phyloP scores from a whole-genome alignment of 495 filamentous ascomycete species.

The Penicillium goetzii region DNA sequence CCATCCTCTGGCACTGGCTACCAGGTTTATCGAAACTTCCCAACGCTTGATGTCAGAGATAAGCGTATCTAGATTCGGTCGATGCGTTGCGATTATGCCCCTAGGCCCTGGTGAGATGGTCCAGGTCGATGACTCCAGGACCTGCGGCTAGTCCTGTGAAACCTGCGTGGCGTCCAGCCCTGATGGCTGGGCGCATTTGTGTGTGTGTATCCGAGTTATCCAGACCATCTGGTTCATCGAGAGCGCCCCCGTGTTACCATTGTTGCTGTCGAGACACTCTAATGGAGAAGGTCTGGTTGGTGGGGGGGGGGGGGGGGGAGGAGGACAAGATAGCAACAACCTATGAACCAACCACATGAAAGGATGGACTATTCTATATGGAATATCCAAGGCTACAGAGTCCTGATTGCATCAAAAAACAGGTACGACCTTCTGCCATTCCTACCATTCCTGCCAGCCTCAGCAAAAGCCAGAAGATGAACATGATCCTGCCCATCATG shows the following conservation, averaged over 20 bases:
- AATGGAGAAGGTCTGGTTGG: not conserved
- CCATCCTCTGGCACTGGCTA: not conserved
- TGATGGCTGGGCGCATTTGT: constrained; percentile 1
- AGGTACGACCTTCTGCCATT: not conserved
- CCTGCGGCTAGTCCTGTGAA: constrained; percentile 9
- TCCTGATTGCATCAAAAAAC: no score
- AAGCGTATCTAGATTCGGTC: constrained; percentile 5
- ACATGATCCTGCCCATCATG: not conserved
- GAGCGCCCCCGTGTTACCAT: not conserved
- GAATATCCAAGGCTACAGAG: no score
- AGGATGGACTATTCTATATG: not conserved
- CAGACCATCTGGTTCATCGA: not conserved
- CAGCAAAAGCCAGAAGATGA: not conserved
- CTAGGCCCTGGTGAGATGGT: not conserved
- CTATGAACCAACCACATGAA: not conserved
- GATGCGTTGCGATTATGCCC: not conserved
- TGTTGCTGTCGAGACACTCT: not conserved
- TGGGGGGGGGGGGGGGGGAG: not conserved
- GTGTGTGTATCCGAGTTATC: not conserved
- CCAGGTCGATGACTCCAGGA: constrained; percentile 3
- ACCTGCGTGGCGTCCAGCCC: not conserved
- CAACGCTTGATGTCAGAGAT: not conserved
- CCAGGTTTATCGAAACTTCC: not conserved
- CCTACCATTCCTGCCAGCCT: not conserved
- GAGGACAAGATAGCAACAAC: not conserved